Percentiles rank a stretch among this genome's conserved stretches.
Conservation (phyloP, 192 early-diverging fungal genomes). For the Chytriomyces sp. region DNA sequence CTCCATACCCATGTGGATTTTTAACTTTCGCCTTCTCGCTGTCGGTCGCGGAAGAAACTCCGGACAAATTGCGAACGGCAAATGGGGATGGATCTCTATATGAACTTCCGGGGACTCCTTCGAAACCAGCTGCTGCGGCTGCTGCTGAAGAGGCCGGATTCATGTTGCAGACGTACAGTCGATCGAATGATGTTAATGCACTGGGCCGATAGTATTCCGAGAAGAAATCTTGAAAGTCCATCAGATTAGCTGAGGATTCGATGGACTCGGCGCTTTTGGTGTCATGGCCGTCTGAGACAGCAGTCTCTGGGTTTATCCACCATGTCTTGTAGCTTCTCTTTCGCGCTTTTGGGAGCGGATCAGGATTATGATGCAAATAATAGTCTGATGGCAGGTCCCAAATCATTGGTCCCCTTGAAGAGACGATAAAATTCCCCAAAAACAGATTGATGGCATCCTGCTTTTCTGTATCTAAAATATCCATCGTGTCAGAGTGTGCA, state of each 20-base stretch:
- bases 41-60: background rate
- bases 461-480: slow-evolving; percentile 83
- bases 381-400: slow-evolving; percentile 83
- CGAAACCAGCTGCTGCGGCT: background rate
- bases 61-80: slow-evolving; percentile 38
- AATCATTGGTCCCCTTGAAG: slow-evolving; percentile 44
- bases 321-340: slow-evolving; percentile 40
- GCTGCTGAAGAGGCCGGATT: slow-evolving; percentile 57
- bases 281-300: background rate
- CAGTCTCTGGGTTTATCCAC: slow-evolving; percentile 24
- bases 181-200: slow-evolving; percentile 75
- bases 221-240: slow-evolving; percentile 67
- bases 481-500: background rate
- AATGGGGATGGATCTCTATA: slow-evolving; percentile 53
- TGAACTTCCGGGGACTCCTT: background rate
- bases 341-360: slow-evolving; percentile 2
- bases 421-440: slow-evolving; percentile 70
- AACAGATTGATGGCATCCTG: slow-evolving; percentile 94
- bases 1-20: slow-evolving; percentile 1
- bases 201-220: slow-evolving; percentile 86
- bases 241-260: background rate
- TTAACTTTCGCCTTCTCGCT: too few relatives aligned
- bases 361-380: slow-evolving; percentile 69
- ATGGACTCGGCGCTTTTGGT: background rate
- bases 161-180: slow-evolving; percentile 85